Percentiles rank a stretch among this genome's conserved stretches.
These are phyloP conservation scores for Neurospora hispaniola DNA, from an alignment of 495 filamentous ascomycete species.

Conservation along the genomic window DNA sequence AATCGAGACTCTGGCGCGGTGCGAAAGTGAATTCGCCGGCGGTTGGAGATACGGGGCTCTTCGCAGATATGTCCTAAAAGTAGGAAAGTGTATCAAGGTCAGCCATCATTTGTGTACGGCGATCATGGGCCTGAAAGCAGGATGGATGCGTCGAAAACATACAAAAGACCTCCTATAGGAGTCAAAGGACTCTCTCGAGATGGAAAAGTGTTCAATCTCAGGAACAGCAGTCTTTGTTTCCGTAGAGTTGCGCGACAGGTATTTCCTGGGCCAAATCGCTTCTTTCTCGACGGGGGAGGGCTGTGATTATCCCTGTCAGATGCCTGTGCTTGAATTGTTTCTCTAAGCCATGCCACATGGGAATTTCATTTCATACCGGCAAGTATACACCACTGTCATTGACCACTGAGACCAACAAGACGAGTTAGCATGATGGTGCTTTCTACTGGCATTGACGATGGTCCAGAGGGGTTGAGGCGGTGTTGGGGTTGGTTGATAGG, in stretches of 20 bases:
- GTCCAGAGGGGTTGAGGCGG: neutral
- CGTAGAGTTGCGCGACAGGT: conserved; percentile 56
- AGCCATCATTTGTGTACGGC: conserved; percentile 1
- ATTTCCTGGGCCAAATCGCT: conserved; percentile 69
- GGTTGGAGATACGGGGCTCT: conserved; percentile 59
- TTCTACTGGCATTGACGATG: neutral
- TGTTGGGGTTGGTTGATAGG: neutral
- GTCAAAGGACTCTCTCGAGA: conserved; percentile 96
- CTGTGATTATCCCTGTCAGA: conserved; percentile 31
- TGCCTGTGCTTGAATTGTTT: conserved; percentile 6
- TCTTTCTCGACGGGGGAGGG: conserved; percentile 85
- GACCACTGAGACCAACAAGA: conserved; percentile 52
- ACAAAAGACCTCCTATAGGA: conserved; percentile 96
- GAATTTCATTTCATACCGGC: conserved; percentile 48
- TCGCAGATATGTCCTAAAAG: conserved; percentile 78
- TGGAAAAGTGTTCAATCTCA: conserved; percentile 89
- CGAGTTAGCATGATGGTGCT: neutral
- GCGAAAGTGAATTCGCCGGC: conserved; percentile 29
- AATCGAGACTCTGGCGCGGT: conserved; percentile 72
- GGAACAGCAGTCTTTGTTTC: conserved; percentile 57
- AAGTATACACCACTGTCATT: conserved; percentile 96
- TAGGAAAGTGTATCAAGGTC: conserved; percentile 1
- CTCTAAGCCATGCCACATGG: neutral
- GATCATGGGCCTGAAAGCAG: neutral
- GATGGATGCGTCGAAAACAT: conserved; percentile 24